phyloP scores from a whole-genome alignment of 163 green algal species.

The Volvox carteri region DNA sequence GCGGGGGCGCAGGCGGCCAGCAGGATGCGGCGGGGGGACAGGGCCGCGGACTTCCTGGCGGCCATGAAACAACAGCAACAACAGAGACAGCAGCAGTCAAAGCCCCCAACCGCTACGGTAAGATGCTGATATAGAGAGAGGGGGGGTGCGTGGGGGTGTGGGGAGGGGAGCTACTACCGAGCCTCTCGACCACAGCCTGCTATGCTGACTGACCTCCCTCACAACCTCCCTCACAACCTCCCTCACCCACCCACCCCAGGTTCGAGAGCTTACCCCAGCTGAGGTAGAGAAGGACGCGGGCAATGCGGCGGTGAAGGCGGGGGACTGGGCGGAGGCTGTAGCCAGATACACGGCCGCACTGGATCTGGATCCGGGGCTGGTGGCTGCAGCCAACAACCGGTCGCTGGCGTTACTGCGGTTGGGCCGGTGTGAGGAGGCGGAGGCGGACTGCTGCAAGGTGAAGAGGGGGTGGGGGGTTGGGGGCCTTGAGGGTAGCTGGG shows the following conservation, averaged over 20 bases:
- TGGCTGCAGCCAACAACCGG: conserved; percentile 84
- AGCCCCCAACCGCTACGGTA: background rate
- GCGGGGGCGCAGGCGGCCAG: conserved; percentile 55
- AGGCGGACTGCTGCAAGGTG: conserved; percentile 68
- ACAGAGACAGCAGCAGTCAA: background rate
- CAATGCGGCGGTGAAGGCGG: conserved; percentile 80
- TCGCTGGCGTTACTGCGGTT: conserved; percentile 81
- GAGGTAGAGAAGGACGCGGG: conserved; percentile 78
- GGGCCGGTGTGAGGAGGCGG: conserved; percentile 66
- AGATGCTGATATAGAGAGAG: background rate
- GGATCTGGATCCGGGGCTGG: conserved; percentile 59
- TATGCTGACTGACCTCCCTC: no score
- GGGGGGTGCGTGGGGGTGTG: no score
- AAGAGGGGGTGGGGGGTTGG: background rate
- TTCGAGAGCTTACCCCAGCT: conserved; percentile 69
- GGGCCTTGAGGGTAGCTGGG: no score
- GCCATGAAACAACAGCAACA: conserved; percentile 8
- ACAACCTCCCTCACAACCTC: background rate
- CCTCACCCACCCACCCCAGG: background rate
- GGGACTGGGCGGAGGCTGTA: conserved; percentile 68
- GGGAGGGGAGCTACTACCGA: no score
- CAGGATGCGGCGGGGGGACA: conserved; percentile 41
- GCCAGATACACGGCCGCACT: conserved; percentile 76
- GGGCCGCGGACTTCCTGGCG: conserved; percentile 27
- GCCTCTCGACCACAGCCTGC: no score